phyloP scores from a whole-genome alignment of 306 rosid species.

The Fagus sylvatica region DNA sequence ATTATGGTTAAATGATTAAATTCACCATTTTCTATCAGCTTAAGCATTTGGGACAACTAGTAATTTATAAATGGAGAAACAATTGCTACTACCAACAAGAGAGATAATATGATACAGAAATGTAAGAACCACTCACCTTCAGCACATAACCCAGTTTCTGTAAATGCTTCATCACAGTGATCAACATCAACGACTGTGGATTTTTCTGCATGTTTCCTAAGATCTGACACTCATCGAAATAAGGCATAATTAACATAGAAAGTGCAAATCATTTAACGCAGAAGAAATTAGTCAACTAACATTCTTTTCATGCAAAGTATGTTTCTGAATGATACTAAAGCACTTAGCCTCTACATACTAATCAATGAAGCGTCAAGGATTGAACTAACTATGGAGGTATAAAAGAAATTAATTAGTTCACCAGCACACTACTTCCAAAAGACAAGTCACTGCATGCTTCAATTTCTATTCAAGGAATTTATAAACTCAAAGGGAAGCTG shows the following conservation, averaged over 20 bases:
- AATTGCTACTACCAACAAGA: not conserved
- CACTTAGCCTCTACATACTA: conserved; percentile 4
- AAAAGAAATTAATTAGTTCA: not conserved
- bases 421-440: not conserved
- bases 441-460: not conserved
- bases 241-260: conserved; percentile 22
- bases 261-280: conserved; percentile 7
- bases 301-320: conserved; percentile 13
- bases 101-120: conserved; percentile 23
- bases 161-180: conserved; percentile 69
- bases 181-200: conserved; percentile 75
- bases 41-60: too few species aligned
- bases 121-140: conserved; percentile 54
- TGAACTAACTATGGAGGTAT: not conserved
- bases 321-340: conserved; percentile 13
- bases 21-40: too few species aligned
- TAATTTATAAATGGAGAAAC: not conserved
- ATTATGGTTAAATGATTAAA: too few species aligned
- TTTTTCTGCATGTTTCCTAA: conserved; percentile 70
- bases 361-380: not conserved
- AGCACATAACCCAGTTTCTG: conserved; percentile 80
- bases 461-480: not conserved
- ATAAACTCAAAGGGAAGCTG: not conserved
- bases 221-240: conserved; percentile 54
- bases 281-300: not conserved